Evolutionary conservation across 2,329 filamentous ascomycete species (phyloP).

Genomic region (Monosporascus sp.): DNA sequence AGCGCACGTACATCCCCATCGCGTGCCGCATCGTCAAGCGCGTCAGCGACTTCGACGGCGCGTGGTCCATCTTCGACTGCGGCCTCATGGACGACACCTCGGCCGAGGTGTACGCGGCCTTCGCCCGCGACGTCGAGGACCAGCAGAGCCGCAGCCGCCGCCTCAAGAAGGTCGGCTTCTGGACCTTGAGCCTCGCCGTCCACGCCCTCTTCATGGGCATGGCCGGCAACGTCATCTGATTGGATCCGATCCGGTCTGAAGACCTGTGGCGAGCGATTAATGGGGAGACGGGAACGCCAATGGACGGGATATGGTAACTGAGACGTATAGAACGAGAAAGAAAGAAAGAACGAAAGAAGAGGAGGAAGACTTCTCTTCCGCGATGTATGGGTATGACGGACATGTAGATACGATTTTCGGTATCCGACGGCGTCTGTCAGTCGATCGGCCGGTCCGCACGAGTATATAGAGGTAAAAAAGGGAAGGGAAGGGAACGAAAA

Average conservation of each 20-base stretch:
- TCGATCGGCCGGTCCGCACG: no score
- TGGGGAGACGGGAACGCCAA: neutral
- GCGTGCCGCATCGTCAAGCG: conserved; percentile 91
- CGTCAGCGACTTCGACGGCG: conserved; percentile 83
- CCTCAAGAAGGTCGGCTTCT: conserved; percentile 93
- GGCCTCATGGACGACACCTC: conserved; percentile 91
- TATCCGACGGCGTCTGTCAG: no score
- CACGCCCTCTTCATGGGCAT: conserved; percentile 94
- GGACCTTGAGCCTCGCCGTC: conserved; percentile 87
- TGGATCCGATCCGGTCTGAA: neutral
- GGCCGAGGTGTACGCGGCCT: conserved; percentile 90
- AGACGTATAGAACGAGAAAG: neutral
- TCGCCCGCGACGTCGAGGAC: conserved; percentile 85
- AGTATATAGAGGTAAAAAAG: no score
- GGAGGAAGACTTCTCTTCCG: neutral
- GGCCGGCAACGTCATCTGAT: conserved; percentile 68
- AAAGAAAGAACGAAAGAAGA: neutral
- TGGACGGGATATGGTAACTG: neutral
- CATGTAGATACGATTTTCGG: neutral
- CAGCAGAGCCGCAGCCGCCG: conserved; percentile 79
- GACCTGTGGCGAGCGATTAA: neutral
- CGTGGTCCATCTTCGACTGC: conserved; percentile 91
- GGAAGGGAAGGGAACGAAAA: no score
- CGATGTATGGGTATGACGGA: neutral
- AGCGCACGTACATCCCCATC: conserved; percentile 91